Percentiles rank a stretch among this genome's conserved stretches.
Conservation (phyloP, 83 land plant species). For the Thuja plicata region DNA sequence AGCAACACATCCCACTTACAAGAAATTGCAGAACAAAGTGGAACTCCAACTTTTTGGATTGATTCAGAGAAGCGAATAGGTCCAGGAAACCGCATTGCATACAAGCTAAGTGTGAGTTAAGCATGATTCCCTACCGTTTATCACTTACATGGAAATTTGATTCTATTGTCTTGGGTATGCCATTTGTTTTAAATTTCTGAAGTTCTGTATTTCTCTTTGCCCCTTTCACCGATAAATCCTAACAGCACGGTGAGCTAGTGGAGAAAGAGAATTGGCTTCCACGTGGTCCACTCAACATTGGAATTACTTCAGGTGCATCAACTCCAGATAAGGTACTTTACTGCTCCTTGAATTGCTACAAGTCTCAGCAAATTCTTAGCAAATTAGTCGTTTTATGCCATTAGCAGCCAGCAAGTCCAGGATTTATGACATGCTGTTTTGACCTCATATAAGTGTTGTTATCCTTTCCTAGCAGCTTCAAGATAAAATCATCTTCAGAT, state of each 20-base stretch:
- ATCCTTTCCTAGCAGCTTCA: background rate
- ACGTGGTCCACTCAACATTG: slow-evolving; percentile 36
- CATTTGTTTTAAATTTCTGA: background rate
- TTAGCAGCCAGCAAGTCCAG: background rate
- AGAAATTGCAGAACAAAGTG: slow-evolving; percentile 45
- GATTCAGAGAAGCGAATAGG: slow-evolving; percentile 44
- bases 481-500: background rate
- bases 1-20: slow-evolving; percentile 56
- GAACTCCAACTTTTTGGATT: slow-evolving; percentile 51
- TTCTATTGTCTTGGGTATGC: background rate
- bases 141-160: background rate
- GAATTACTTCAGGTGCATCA: slow-evolving; percentile 51
- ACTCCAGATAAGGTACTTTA: slow-evolving; percentile 48
- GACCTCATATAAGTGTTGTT: background rate
- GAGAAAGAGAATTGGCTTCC: slow-evolving; percentile 57
- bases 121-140: background rate
- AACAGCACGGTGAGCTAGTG: slow-evolving; percentile 45
- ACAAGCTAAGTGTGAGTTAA: slow-evolving; percentile 40
- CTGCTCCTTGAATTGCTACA: background rate
- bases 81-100: slow-evolving; percentile 45
- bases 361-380: background rate
- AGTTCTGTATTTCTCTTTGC: background rate
- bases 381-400: background rate
- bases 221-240: slow-evolving; percentile 1
- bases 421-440: background rate